A percentile compares a stretch with the other conserved stretches of the same genome.
Evolutionary conservation across 768 basidiomycete species (phyloP).

Genomic region (Lactarius indigo): DNA sequence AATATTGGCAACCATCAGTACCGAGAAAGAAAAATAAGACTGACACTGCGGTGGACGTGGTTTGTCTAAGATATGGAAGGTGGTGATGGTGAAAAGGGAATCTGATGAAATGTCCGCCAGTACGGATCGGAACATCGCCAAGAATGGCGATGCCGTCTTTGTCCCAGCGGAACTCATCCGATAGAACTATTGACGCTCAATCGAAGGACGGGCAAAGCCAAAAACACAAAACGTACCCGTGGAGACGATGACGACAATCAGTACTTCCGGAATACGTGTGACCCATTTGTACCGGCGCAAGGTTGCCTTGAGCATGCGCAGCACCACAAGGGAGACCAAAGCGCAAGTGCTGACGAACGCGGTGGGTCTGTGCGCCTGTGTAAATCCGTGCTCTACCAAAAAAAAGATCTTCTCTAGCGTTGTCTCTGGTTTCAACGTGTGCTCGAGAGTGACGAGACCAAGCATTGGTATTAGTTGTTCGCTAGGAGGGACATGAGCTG

Average conservation of each 20-base stretch:
- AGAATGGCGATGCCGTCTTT: slow-evolving; percentile 77
- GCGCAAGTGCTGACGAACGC: slow-evolving; percentile 71
- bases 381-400: slow-evolving; percentile 54
- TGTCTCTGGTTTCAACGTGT: slow-evolving; percentile 53
- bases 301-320: slow-evolving; percentile 53
- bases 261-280: slow-evolving; percentile 84
- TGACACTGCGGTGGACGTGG: slow-evolving; percentile 82
- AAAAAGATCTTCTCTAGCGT: slow-evolving; percentile 79
- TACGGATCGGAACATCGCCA: slow-evolving; percentile 67
- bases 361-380: slow-evolving; percentile 61
- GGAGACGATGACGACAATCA: slow-evolving; percentile 78
- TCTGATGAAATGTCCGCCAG: slow-evolving; percentile 60
- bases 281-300: slow-evolving; percentile 57
- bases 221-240: slow-evolving; percentile 54
- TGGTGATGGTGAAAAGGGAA: slow-evolving; percentile 65
- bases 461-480: slow-evolving; percentile 91
- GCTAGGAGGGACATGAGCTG: slow-evolving; percentile 35
- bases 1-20: slow-evolving; percentile 2
- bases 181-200: slow-evolving; percentile 50
- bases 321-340: slow-evolving; percentile 58
- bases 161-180: slow-evolving; percentile 69
- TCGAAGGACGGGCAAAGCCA: neutral
- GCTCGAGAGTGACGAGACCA: slow-evolving; percentile 60
- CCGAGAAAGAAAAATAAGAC: slow-evolving; percentile 17
- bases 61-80: slow-evolving; percentile 64